These are phyloP conservation scores for Sphagnum magellanicum DNA, from an alignment of 228 moss, liverwort and hornwort species.

Conservation along the genomic window DNA sequence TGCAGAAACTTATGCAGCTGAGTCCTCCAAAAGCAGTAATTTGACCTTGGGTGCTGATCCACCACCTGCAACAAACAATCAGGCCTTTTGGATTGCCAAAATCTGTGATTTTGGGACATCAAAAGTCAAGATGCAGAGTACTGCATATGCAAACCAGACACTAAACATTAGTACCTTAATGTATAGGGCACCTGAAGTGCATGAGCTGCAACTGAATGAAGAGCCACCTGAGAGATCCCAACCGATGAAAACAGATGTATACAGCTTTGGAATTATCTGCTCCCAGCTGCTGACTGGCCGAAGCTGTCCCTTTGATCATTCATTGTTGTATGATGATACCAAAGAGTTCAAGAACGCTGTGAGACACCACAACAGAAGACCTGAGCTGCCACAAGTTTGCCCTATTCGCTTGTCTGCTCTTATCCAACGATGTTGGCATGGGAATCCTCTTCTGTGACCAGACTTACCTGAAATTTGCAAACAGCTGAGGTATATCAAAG, in stretches of 20 bases:
- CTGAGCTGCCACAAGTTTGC: conserved; percentile 2
- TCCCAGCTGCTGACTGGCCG: conserved; percentile 8
- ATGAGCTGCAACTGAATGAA: background rate
- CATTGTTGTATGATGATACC: too few relatives aligned
- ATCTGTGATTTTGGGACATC: conserved; percentile 20
- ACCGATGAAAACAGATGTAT: conserved; percentile 9
- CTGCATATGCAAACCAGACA: conserved; percentile 1
- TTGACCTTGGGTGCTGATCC: background rate
- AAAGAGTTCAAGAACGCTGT: background rate
- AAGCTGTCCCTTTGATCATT: too few relatives aligned
- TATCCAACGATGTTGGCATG: conserved; percentile 10
- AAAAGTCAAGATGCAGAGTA: conserved; percentile 9
- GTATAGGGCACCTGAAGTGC: conserved; percentile 15
- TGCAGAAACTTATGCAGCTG: too few relatives aligned
- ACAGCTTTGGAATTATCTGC: conserved; percentile 13
- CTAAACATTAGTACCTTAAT: background rate
- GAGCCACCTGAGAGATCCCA: conserved; percentile 2
- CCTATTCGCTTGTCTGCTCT: conserved; percentile 1
- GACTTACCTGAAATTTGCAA: conserved; percentile 10
- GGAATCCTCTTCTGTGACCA: background rate
- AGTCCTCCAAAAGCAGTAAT: too few relatives aligned
- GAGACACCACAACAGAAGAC: conserved; percentile 1
- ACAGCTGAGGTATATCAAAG: conserved; percentile 22
- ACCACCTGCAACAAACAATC: background rate
- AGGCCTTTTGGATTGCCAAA: conserved; percentile 5